Evolutionary conservation across 345 rosid genomes (phyloP).

Genomic region (Psidium friedrichsthalianum): DNA sequence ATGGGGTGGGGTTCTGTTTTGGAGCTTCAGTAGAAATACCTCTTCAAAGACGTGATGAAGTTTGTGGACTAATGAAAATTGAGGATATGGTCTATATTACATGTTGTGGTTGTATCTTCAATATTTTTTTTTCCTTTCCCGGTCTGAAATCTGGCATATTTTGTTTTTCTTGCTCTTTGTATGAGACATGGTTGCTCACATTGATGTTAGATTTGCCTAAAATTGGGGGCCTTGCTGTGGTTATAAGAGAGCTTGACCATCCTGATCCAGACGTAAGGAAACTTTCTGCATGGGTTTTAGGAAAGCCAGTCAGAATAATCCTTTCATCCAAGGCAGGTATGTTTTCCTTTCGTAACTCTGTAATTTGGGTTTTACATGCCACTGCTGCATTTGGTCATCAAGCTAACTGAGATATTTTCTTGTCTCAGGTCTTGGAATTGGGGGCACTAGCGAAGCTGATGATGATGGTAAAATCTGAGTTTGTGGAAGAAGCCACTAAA

Average conservation of each 20-base stretch:
- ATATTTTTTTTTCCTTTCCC: background rate
- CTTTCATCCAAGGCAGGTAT: conserved; percentile 71
- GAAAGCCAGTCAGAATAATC: conserved; percentile 85
- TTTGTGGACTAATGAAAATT: background rate
- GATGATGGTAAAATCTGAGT: conserved; percentile 58
- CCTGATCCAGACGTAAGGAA: conserved; percentile 56
- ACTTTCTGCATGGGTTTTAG: conserved; percentile 90
- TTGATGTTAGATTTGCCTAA: conserved; percentile 56
- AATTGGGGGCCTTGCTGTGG: conserved; percentile 58
- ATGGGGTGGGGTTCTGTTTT: background rate
- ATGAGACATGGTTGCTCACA: background rate
- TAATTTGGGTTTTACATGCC: background rate
- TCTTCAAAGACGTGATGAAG: background rate
- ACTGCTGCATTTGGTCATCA: background rate
- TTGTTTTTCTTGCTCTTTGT: background rate
- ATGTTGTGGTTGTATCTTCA: background rate
- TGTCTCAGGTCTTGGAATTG: conserved; percentile 57
- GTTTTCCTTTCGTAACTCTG: background rate
- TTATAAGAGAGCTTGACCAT: conserved; percentile 53
- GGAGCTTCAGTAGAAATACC: background rate
- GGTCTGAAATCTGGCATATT: background rate
- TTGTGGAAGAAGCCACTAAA: conserved; percentile 72
- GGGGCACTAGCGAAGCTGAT: conserved; percentile 56
- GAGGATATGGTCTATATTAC: background rate
- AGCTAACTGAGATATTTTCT: background rate